Conservation (phyloP, 306 rosid genomes). For the Pueraria montana region DNA sequence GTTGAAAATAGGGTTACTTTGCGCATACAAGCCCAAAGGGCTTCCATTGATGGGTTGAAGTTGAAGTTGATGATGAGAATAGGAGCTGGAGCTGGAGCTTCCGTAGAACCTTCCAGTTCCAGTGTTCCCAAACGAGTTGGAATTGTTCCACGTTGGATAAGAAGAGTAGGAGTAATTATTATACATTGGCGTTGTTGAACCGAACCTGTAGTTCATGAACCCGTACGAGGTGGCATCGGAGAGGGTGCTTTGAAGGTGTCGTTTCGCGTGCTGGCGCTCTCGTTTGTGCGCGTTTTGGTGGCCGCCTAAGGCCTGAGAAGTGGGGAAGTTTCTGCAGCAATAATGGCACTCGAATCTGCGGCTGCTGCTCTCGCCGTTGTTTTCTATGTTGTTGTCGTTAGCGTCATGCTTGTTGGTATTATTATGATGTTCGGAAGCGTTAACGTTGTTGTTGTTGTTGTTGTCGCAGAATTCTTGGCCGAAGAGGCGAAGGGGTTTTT, state of each 20-base stretch:
- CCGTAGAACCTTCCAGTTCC: constrained; percentile 58
- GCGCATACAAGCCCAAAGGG: constrained; percentile 62
- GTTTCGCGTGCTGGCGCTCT: constrained; percentile 86
- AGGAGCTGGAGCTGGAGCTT: constrained; percentile 48
- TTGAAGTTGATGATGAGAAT: constrained; percentile 44
- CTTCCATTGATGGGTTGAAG: constrained; percentile 71
- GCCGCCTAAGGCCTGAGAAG: constrained; percentile 93
- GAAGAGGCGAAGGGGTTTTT: constrained; percentile 69
- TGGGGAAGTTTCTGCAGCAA: constrained; percentile 90
- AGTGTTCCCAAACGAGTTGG: not conserved
- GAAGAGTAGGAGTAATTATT: constrained; percentile 27
- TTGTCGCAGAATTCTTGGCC: constrained; percentile 67
- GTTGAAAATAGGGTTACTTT: constrained; percentile 60
- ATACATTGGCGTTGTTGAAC: too few species aligned
- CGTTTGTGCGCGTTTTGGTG: constrained; percentile 94
- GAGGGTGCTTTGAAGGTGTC: constrained; percentile 68
- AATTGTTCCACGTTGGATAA: constrained; percentile 60
- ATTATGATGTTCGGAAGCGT: not conserved
- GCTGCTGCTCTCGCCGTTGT: constrained; percentile 57
- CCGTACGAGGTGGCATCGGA: constrained; percentile 66
- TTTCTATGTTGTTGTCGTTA: constrained; percentile 35
- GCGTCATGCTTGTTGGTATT: not conserved
- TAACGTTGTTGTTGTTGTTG: constrained; percentile 29
- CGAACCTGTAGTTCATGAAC: constrained; percentile 66
- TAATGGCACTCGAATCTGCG: constrained; percentile 90